Percentiles rank a stretch among this genome's conserved stretches.
These are phyloP conservation scores for Sicyos baderoa DNA, from an alignment of 306 rosid genomes.

Conservation along the genomic window DNA sequence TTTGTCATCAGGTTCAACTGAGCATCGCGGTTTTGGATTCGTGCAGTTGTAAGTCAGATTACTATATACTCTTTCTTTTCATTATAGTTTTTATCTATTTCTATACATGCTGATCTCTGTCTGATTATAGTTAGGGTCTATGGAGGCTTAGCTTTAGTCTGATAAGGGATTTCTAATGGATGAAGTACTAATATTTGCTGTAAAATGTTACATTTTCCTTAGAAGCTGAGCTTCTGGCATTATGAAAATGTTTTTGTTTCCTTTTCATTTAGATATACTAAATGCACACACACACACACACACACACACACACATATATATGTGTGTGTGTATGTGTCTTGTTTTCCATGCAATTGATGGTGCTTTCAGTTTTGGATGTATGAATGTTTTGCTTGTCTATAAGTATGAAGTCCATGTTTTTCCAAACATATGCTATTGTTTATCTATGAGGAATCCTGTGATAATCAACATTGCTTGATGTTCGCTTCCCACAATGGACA, in stretches of 20 bases:
- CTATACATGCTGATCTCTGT: background rate
- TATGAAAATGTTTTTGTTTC: background rate
- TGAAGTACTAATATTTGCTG: background rate
- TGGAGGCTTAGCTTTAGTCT: background rate
- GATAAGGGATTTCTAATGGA: background rate
- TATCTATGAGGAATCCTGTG: background rate
- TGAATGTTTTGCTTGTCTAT: background rate
- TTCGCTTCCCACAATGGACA: background rate
- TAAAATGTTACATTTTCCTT: background rate
- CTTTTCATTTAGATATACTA: background rate
- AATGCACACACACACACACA: no score
- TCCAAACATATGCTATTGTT: background rate
- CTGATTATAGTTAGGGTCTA: background rate
- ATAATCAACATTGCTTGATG: slow-evolving; percentile 2
- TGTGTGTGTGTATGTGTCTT: no score
- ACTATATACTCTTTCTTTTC: background rate
- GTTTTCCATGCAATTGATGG: background rate
- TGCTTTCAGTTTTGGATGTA: background rate
- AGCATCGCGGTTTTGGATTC: slow-evolving; percentile 76
- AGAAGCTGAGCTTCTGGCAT: background rate
- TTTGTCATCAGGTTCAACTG: slow-evolving; percentile 54
- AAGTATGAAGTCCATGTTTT: background rate
- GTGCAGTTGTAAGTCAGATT: slow-evolving; percentile 68
- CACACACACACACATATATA: no score
- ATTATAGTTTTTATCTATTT: background rate